Base-by-base conservation (phyloP, 768 basidiomycete species). In the Russula vinacea region DNA sequence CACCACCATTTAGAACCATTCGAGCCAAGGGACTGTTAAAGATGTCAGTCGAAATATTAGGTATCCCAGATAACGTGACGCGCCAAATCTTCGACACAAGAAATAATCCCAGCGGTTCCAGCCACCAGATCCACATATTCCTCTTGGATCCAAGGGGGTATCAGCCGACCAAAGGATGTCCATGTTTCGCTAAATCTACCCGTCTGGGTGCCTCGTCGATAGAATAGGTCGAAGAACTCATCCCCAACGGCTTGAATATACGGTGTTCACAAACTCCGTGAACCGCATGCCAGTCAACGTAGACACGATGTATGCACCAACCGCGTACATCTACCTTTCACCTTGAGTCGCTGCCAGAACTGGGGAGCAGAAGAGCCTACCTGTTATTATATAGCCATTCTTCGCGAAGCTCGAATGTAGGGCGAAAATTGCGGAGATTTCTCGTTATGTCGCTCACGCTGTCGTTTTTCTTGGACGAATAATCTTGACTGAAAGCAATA, bases 61-160 rank as follows among this genome's bases (percentile, higher is more conserved):
- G 19, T n/a, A n/a, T 8, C 42, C 4, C 40, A 39, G 33, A 61
- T 37, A n/a, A 35, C 17, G 19, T n/a, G 35, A 67, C 77, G 11
- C 33, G 77, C 81, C 76, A 83, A 74, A 44, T 82, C 81, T 24
- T 74, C 63, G 0, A n/a, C 73, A 32, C 68, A 79, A 19, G 80
- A 78, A 33, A 81, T 78, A 24, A 83, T 55, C 1, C 80, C 81
- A 2, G 76, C 80, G 0, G 80, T 62, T 5, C 80, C 80, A 2
- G 78, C 76, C 8, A 69, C 59, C 22, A 74, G 52, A 1, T 70
- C 68, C 4, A 62, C 6, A 37, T 60, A 37, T 53, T 77, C 75
- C 1, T 64, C 65, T 13, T 53, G 6, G 14, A 77, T 71, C 66
- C 71, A 74, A 33, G 70, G 70, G 2, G 78, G 76, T 0, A 79